A percentile compares a stretch with the other conserved stretches of the same genome.
These are phyloP conservation scores for Fraxinus americana DNA, from an alignment of 257 asterid species.

Conservation along the genomic window DNA sequence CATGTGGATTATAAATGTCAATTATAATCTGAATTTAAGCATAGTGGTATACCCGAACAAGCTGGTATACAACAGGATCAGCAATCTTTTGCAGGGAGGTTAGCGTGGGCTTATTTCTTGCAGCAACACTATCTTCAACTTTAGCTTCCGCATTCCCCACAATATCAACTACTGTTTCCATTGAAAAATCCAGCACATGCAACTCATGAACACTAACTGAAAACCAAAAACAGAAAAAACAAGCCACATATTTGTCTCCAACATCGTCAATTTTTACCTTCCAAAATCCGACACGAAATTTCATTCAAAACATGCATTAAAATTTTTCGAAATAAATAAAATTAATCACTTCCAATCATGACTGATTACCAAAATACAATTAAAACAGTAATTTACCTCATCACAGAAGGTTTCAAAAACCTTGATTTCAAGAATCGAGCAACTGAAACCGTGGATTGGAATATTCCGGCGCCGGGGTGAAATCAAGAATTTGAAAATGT, in stretches of 20 bases:
- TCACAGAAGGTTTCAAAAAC: background rate
- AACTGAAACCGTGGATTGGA: background rate
- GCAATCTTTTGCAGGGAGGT: slow-evolving; percentile 35
- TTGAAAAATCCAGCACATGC: slow-evolving; percentile 43
- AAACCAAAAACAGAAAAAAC: slow-evolving; percentile 1
- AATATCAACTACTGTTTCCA: slow-evolving; percentile 58
- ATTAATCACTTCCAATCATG: background rate
- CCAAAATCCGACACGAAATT: slow-evolving; percentile 16
- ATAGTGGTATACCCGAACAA: slow-evolving; percentile 58
- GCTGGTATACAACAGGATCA: slow-evolving; percentile 86
- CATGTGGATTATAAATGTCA: slow-evolving; percentile 1
- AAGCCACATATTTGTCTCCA: background rate
- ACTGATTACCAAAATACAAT: slow-evolving; percentile 4
- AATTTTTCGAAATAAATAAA: background rate
- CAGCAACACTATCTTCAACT: slow-evolving; percentile 37
- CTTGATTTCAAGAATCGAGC: slow-evolving; percentile 13
- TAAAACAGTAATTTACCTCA: background rate
- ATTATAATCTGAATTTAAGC: background rate
- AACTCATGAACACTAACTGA: slow-evolving; percentile 47
- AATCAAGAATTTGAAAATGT: background rate
- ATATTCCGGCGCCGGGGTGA: slow-evolving; percentile 1
- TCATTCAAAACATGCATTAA: slow-evolving; percentile 23
- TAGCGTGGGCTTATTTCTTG: slow-evolving; percentile 9
- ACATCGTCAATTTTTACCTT: slow-evolving; percentile 13
- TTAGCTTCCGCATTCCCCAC: slow-evolving; percentile 46